phyloP scores from a whole-genome alignment of 2,329 filamentous ascomycete species.

The Fusarium globosum region DNA sequence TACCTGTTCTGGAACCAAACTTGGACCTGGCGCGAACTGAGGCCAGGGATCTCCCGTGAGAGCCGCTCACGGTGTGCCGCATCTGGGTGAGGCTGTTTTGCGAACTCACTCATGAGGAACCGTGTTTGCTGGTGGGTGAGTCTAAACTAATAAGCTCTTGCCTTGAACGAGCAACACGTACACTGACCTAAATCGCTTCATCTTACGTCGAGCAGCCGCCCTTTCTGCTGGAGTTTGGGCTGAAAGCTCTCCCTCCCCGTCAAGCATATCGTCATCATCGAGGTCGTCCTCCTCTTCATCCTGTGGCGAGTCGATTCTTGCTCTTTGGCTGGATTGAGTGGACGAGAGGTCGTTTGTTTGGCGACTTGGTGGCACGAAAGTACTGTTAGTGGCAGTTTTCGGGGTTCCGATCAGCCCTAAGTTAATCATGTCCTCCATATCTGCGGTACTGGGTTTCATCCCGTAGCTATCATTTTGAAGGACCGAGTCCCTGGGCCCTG shows the following conservation, averaged over 20 bases:
- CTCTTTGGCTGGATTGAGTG: slow-evolving; percentile 52
- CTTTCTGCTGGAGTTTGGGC: slow-evolving; percentile 67
- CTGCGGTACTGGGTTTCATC: slow-evolving; percentile 9
- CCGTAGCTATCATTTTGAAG: slow-evolving; percentile 16
- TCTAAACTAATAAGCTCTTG: slow-evolving; percentile 62
- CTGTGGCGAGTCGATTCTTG: slow-evolving; percentile 51
- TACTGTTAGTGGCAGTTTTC: not conserved
- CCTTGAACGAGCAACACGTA: not conserved
- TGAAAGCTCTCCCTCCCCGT: slow-evolving; percentile 51
- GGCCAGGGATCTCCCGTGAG: slow-evolving; percentile 88
- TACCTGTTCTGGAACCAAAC: slow-evolving; percentile 99
- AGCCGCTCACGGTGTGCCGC: slow-evolving; percentile 89
- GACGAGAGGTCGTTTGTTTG: slow-evolving; percentile 50
- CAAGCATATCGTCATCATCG: slow-evolving; percentile 69
- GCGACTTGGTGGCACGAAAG: slow-evolving; percentile 44
- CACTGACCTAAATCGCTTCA: slow-evolving; percentile 83
- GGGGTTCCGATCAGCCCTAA: not conserved
- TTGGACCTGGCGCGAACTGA: slow-evolving; percentile 93
- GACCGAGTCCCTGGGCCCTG: slow-evolving; percentile 9
- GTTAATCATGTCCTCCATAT: not conserved
- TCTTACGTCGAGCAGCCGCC: slow-evolving; percentile 69
- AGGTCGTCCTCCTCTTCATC: slow-evolving; percentile 63
- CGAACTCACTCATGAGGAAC: slow-evolving; percentile 96
- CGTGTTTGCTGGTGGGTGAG: slow-evolving; percentile 97
- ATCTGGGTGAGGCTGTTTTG: slow-evolving; percentile 93